Evolutionary conservation across 192 early-diverging fungal species (phyloP).

Genomic region (Gigaspora rosea): DNA sequence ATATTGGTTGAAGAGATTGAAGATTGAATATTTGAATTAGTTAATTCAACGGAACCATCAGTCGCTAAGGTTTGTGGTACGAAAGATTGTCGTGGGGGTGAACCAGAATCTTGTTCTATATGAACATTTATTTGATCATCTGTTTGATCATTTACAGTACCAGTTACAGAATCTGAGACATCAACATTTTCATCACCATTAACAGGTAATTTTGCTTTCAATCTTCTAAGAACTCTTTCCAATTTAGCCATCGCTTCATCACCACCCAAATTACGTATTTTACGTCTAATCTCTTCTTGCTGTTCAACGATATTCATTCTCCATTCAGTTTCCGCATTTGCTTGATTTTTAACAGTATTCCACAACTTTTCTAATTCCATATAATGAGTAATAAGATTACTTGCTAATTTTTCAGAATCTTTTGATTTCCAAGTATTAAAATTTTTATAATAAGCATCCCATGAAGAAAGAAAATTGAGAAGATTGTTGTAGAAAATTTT

Average conservation of each 20-base stretch:
- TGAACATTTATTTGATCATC: not conserved
- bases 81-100: not conserved
- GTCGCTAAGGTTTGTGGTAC: not conserved
- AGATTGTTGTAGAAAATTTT: constrained; percentile 16
- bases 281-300: constrained; percentile 48
- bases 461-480: constrained; percentile 48
- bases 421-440: constrained; percentile 73
- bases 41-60: not conserved
- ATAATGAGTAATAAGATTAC: constrained; percentile 64
- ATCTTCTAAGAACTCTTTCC: constrained; percentile 19
- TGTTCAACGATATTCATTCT: constrained; percentile 56
- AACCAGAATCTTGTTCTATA: not conserved
- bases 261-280: constrained; percentile 54
- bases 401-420: constrained; percentile 62
- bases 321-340: constrained; percentile 60
- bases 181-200: not conserved
- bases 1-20: not conserved
- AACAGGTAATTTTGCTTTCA: constrained; percentile 29
- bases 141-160: not conserved
- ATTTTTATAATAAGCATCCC: constrained; percentile 54
- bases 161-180: constrained; percentile 11
- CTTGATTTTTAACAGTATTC: constrained; percentile 55
- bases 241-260: constrained; percentile 46
- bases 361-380: constrained; percentile 68
- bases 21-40: not conserved